These are phyloP conservation scores for Pseudocercospora crystallina DNA, from an alignment of 2,329 filamentous ascomycete species.

Conservation along the genomic window DNA sequence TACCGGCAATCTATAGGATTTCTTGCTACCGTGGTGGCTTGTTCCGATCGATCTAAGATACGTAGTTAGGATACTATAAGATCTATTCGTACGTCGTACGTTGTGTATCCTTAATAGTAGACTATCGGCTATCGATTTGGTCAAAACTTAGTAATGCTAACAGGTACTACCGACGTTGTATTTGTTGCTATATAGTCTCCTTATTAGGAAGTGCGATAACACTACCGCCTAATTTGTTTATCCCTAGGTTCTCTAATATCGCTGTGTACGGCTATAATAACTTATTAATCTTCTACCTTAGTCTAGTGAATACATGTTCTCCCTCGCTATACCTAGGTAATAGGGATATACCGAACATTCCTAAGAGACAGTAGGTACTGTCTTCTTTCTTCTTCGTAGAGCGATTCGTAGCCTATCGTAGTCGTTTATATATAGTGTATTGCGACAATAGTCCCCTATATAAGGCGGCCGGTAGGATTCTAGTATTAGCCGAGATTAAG, in stretches of 20 bases:
- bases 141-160: constrained; percentile 36
- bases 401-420: background rate
- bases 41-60: constrained; percentile 38
- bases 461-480: background rate
- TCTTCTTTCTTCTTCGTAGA: constrained; percentile 36
- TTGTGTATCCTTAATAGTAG: constrained; percentile 41
- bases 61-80: constrained; percentile 37
- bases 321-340: constrained; percentile 44
- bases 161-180: too few relatives aligned
- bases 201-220: too few relatives aligned
- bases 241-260: too few relatives aligned
- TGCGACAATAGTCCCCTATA: background rate
- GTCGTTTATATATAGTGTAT: background rate
- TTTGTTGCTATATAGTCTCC: too few relatives aligned
- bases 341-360: constrained; percentile 47
- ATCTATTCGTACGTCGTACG: constrained; percentile 46
- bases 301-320: background rate
- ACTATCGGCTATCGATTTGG: constrained; percentile 41
- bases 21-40: constrained; percentile 28
- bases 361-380: constrained; percentile 46
- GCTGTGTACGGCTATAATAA: too few relatives aligned
- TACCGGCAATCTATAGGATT: constrained; percentile 43
- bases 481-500: background rate
- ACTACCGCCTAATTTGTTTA: too few relatives aligned
- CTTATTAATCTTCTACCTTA: background rate